Percentiles rank a stretch among this genome's conserved stretches.
These are phyloP conservation scores for Penicillium sclerotiorum DNA, from an alignment of 2,329 filamentous ascomycete genomes.

Conservation along the genomic window DNA sequence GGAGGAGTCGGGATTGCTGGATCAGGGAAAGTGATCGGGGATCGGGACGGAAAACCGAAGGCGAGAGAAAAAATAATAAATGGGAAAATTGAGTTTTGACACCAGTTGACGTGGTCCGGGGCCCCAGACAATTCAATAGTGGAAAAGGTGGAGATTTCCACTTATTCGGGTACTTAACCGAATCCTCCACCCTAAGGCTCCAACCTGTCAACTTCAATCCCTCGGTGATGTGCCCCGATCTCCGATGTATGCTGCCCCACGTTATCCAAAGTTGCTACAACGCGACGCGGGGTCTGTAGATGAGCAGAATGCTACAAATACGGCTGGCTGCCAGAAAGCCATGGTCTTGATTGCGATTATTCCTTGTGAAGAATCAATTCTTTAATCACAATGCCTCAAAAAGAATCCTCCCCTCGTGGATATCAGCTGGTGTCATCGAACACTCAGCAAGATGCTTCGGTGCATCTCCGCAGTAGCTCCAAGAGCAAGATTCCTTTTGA, in stretches of 20 bases:
- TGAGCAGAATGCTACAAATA: conserved; percentile 5
- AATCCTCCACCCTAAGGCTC: background rate
- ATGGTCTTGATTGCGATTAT: background rate
- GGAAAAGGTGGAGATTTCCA: background rate
- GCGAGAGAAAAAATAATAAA: too few species aligned
- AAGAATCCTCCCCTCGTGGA: conserved; percentile 47
- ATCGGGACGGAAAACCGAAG: conserved; percentile 19
- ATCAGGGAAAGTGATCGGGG: conserved; percentile 19
- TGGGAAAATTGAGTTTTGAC: background rate
- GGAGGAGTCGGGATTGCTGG: conserved; percentile 9
- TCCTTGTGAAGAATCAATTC: conserved; percentile 7
- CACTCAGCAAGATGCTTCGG: conserved; percentile 25
- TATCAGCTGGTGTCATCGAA: conserved; percentile 35
- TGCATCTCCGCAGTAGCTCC: conserved; percentile 49
- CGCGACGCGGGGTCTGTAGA: background rate
- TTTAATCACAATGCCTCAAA: conserved; percentile 49
- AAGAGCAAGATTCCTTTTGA: conserved; percentile 47
- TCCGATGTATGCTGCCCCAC: conserved; percentile 5
- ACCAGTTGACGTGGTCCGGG: background rate
- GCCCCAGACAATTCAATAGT: background rate
- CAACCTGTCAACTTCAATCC: background rate
- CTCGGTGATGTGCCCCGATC: conserved; percentile 4
- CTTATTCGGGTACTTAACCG: background rate
- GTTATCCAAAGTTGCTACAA: background rate
- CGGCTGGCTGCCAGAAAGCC: background rate